Evolutionary conservation across 2,329 filamentous ascomycete species (phyloP), one percentile per base, ranked within the genome.

Genomic region (Eutypa lata): DNA sequence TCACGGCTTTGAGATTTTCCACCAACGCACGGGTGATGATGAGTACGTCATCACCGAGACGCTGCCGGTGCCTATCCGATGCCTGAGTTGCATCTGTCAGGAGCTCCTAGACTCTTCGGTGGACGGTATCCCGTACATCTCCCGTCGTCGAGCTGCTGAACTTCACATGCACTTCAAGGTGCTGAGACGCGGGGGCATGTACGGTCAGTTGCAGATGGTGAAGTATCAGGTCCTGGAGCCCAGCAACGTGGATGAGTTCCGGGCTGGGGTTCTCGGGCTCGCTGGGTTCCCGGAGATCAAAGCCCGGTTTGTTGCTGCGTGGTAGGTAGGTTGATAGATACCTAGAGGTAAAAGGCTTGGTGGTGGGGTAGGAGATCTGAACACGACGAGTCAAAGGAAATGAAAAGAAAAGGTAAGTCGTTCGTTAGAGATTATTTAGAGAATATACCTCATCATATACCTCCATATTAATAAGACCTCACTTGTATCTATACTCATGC

Each of bases 21-120:
- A 50, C 21, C 18, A 18, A 11, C 40, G 38, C 3, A 40, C 56
- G 40, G 55, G 54, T 21, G 28, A 31, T 50, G 51, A 55, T 18
- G 13, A 18, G 16, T 3, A 18, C 11, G 16, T 52, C n/a, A 24
- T 51, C 2, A 19, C 50, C 2, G 54, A 63, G 38, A 33, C 46
- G n/a, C 33, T 51, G 4, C 50, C 56, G 16, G 44, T 57, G 24
- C 52, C 51, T 4, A 38, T 21, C 18, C 51, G 18, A 3, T 63
- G 57, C 40, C 38, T 55, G 8, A 2, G 21, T 3, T 63, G 60
- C 16, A 16, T 51, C 11, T 63, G 53, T 47, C 24, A 38, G 16
- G 44, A 42, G 7, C 31, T 55, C 3, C 37, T 58, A 3, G 26
- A 49, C 7, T 11, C 19, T 2, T 46, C 26, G 11, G 37, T 50